These are phyloP conservation scores for Botrytis hyacinthi DNA, from an alignment of 2,329 filamentous ascomycete genomes.

Conservation along the genomic window DNA sequence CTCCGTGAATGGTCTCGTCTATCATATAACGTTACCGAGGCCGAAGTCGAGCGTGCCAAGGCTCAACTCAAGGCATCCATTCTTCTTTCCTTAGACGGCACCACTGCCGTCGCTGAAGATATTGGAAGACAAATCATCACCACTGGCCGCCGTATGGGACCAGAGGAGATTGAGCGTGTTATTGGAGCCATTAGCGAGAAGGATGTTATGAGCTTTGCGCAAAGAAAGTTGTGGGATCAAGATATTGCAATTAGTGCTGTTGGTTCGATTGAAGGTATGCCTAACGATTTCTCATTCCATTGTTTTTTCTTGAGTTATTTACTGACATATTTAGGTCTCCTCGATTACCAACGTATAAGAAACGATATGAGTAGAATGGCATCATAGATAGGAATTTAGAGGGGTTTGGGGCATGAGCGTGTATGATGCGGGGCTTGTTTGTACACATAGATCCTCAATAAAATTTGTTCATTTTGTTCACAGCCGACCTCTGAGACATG, in stretches of 20 bases:
- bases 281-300: not conserved
- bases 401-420: conserved; percentile 33
- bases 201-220: conserved; percentile 95
- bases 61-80: conserved; percentile 98
- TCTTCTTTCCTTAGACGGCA: conserved; percentile 94
- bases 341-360: conserved; percentile 70
- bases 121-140: conserved; percentile 98
- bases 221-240: conserved; percentile 95
- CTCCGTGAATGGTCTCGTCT: conserved; percentile 98
- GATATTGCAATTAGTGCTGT: conserved; percentile 93
- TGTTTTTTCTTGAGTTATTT: not conserved
- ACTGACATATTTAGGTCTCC: conserved; percentile 41
- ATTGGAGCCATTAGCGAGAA: conserved; percentile 89
- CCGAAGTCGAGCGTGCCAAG: conserved; percentile 97
- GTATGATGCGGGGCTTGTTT: conserved; percentile 39
- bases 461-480: conserved; percentile 28
- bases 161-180: conserved; percentile 90
- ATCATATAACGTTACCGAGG: conserved; percentile 79
- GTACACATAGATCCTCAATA: conserved; percentile 38
- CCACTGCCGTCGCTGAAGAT: conserved; percentile 95
- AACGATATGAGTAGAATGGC: conserved; percentile 83
- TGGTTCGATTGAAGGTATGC: conserved; percentile 78
- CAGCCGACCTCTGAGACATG: not conserved
- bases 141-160: conserved; percentile 85
- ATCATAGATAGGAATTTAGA: conserved; percentile 30